Percentiles rank a stretch among this genome's conserved stretches.
These are phyloP conservation scores for Albophoma yamanashiensis DNA, from an alignment of 2,329 filamentous ascomycete species.

Conservation along the genomic window DNA sequence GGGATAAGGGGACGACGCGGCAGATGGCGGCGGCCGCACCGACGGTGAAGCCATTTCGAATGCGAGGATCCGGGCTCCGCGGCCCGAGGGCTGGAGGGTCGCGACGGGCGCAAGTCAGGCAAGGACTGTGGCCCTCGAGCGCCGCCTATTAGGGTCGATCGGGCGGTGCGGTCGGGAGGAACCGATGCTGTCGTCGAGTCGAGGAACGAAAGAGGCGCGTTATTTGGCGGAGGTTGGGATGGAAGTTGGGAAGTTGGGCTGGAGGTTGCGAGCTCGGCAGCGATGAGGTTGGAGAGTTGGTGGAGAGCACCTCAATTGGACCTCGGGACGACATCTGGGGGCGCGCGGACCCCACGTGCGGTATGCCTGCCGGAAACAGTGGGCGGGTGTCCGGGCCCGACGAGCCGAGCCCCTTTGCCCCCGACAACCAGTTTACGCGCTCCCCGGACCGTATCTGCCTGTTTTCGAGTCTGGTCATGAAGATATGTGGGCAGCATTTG, in stretches of 20 bases:
- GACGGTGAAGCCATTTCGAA: background rate
- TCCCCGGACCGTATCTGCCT: too few relatives aligned
- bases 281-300: background rate
- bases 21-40: background rate
- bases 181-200: background rate
- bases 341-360: background rate
- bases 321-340: constrained; percentile 2
- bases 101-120: background rate
- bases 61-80: background rate
- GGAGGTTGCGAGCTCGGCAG: background rate
- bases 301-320: background rate
- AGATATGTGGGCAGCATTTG: too few relatives aligned
- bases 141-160: background rate
- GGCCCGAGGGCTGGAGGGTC: background rate
- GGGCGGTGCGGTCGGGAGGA: background rate
- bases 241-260: background rate
- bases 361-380: background rate
- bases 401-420: background rate
- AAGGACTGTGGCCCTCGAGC: background rate
- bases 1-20: constrained; percentile 50
- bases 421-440: too few relatives aligned
- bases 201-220: background rate
- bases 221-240: background rate
- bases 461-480: too few relatives aligned
- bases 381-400: background rate